phyloP scores from a whole-genome alignment of 108 stramenopile species.

The Mediolabrus comicus region DNA sequence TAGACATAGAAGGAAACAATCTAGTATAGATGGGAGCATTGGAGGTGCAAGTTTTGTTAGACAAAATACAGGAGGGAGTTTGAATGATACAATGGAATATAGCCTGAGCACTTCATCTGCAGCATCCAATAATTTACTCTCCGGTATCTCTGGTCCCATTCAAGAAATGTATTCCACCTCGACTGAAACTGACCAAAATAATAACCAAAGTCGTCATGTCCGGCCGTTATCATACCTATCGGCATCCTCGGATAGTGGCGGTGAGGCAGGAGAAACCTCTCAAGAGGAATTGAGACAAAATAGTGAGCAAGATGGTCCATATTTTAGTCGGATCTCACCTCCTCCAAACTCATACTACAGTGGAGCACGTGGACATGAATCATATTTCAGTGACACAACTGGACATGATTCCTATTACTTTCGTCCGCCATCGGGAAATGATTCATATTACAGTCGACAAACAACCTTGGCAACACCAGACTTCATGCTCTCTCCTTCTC shows the following conservation, averaged over 20 bases:
- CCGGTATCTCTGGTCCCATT: background rate
- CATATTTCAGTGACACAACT: background rate
- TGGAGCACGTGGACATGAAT: background rate
- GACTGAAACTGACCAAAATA: background rate
- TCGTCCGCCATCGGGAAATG: background rate
- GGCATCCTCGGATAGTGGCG: conserved; percentile 16
- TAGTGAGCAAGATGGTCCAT: background rate
- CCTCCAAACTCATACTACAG: background rate
- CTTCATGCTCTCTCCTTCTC: background rate
- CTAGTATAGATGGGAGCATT: background rate
- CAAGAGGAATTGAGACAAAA: background rate
- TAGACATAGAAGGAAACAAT: conserved; percentile 5
- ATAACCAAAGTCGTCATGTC: background rate
- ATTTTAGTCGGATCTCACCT: background rate
- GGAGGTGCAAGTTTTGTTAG: background rate
- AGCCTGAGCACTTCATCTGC: background rate
- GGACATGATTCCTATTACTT: background rate
- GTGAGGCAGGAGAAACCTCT: background rate
- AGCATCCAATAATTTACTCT: background rate
- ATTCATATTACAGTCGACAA: background rate
- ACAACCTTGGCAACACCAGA: background rate
- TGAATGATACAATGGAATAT: conserved; percentile 1
- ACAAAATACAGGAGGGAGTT: background rate
- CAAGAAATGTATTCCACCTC: background rate
- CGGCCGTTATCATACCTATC: conserved; percentile 25